Percentiles rank a stretch among this genome's conserved stretches.
These are phyloP conservation scores for Gnetum montanum DNA, from an alignment of 75 land plant species.

Conservation along the genomic window DNA sequence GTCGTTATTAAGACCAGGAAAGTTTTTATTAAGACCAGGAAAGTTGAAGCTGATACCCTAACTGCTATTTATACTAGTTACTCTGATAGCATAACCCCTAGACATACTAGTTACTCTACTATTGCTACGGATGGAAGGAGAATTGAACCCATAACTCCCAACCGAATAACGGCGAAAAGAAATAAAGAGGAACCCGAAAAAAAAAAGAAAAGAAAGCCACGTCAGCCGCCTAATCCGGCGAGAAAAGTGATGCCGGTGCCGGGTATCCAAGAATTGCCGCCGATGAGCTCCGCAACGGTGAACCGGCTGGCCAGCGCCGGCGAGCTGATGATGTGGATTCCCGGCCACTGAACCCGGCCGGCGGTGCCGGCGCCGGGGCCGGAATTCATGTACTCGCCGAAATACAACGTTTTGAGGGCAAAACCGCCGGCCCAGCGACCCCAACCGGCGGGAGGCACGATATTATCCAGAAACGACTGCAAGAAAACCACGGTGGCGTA, in stretches of 20 bases:
- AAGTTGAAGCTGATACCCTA: too few species aligned
- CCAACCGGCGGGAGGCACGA: constrained; percentile 25
- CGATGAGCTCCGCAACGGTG: constrained; percentile 15
- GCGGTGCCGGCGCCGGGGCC: constrained; percentile 23
- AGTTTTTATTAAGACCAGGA: too few species aligned
- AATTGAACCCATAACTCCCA: too few species aligned
- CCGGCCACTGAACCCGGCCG: constrained; percentile 14
- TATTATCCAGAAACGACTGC: constrained; percentile 7
- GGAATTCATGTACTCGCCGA: constrained; percentile 26
- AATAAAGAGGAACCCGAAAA: too few species aligned
- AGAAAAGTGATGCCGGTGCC: constrained; percentile 5
- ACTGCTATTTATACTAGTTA: too few species aligned
- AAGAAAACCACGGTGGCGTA: constrained; percentile 17
- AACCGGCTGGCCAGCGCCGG: constrained; percentile 2
- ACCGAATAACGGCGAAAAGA: too few species aligned
- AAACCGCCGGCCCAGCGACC: constrained; percentile 13
- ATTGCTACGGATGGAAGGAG: too few species aligned
- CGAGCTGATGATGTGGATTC: neutral
- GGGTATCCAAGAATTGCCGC: constrained; percentile 15
- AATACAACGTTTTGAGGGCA: constrained; percentile 12
- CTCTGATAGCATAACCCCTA: too few species aligned
- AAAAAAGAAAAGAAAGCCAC: too few species aligned
- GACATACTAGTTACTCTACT: too few species aligned
- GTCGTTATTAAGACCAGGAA: too few species aligned
- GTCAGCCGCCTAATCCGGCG: neutral